A percentile compares a stretch with the other conserved stretches of the same genome.
phyloP scores from a whole-genome alignment of 306 rosid species.

The Castanopsis chinensis region DNA sequence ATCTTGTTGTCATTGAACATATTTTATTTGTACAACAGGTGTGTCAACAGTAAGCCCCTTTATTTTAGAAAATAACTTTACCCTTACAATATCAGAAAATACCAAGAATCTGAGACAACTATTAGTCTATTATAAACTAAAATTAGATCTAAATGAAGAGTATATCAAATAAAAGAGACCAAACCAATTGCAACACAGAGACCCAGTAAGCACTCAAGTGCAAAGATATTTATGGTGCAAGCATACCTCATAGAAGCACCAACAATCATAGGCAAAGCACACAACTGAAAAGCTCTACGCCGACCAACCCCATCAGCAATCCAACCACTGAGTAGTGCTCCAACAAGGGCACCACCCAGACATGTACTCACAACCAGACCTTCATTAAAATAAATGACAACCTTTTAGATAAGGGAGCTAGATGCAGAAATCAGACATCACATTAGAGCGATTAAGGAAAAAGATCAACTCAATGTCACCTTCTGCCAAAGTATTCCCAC shows the following conservation, averaged over 20 bases:
- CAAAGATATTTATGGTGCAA: not conserved
- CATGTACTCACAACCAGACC: conserved; percentile 98
- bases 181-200: not conserved
- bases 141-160: not conserved
- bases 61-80: not conserved
- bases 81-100: not conserved
- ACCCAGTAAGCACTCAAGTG: not conserved
- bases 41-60: not conserved
- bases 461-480: conserved; percentile 41
- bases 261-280: conserved; percentile 84
- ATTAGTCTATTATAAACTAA: not conserved
- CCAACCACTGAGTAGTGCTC: conserved; percentile 90
- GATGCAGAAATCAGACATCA: conserved; percentile 10
- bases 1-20: too few species aligned
- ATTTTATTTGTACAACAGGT: not conserved
- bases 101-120: not conserved
- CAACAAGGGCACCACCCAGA: conserved; percentile 88
- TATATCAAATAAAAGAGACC: not conserved
- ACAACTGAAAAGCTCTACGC: conserved; percentile 87
- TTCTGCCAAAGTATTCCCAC: conserved; percentile 91
- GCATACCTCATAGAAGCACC: conserved; percentile 85
- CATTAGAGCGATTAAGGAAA: conserved; percentile 11
- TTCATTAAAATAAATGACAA: conserved; percentile 35
- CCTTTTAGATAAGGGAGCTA: conserved; percentile 16
- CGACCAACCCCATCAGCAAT: conserved; percentile 96